Base-by-base conservation (phyloP, 2,329 filamentous ascomycete genomes). In the Catunica adiposa region DNA sequence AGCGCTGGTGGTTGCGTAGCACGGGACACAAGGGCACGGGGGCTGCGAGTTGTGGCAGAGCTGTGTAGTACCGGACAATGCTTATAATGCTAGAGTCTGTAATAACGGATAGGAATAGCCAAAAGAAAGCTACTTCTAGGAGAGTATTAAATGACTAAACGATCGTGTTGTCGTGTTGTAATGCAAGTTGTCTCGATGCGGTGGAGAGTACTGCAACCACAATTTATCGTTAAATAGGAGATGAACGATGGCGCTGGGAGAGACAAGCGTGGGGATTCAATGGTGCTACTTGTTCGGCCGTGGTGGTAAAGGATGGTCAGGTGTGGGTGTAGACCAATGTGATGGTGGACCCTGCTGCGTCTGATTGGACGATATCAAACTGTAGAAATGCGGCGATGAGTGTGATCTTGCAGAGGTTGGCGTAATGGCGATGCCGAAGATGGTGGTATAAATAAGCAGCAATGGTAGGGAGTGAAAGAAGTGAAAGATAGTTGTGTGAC, bases 21-120 rank as follows among this genome's bases (percentile, higher is more conserved):
- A 52, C 50, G 31, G 50, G 31, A 31, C 17, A 48, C 44, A 26
- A 26, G 50, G 23, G 25, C 50, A 52, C 50, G 31, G 26, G 44
- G 34, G 17, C 31, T 38, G 50, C 50, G 50, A 52, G 50, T n/a
- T 52, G 50, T 52, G 31, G 50, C 50, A 52, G 31, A 23, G 50
- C 50, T 15, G 31, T 20, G 31, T 3, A 52, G 31, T 52, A 20
- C 50, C 22, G 50, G 29, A 26, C 29, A 37, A 29, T 22, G 50
- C 22, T 14, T n/a, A 8, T 17, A 44, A 11, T 44, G 40, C 37
- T n/a, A 38, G 3, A 38, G 37, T 46, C 15, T 48, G 20, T 48
- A 52, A 15, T 15, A 17, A 20, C 9, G 22, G 51, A n/a, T 38
- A 38, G n/a, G 14, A 14, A 15, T 20, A 53, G 37, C 31, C 34